Conservation (phyloP, 2,329 filamentous ascomycete genomes). For the Rutstroemia sp. region DNA sequence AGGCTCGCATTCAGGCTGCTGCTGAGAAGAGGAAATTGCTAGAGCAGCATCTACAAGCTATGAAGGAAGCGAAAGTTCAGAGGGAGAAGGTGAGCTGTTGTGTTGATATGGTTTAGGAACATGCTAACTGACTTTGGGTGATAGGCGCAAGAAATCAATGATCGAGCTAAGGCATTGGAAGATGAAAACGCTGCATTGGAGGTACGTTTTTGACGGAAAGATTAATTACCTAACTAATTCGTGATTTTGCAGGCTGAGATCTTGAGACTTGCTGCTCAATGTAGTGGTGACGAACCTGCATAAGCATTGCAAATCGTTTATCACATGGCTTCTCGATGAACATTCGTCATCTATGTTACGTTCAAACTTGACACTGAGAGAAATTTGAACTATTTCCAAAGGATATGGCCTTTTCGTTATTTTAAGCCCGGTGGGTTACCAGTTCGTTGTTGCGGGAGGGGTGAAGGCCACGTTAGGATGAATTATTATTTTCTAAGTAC, state of each 20-base stretch:
- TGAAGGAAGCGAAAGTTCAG: neutral
- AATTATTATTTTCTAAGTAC: too few species aligned
- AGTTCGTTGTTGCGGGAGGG: too few species aligned
- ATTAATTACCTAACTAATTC: neutral
- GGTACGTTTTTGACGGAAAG: neutral
- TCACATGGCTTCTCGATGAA: too few species aligned
- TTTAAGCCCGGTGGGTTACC: too few species aligned
- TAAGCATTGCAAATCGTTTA: too few species aligned
- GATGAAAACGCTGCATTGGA: slow-evolving; percentile 10
- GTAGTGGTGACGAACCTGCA: neutral
- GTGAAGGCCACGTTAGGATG: too few species aligned
- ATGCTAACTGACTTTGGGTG: neutral
- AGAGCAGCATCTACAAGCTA: slow-evolving; percentile 3
- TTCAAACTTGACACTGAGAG: too few species aligned
- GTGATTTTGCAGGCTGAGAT: neutral
- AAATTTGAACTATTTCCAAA: too few species aligned
- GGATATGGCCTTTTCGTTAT: too few species aligned
- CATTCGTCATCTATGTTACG: too few species aligned
- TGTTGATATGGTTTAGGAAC: neutral
- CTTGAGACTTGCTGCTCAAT: neutral
- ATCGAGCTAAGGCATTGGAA: slow-evolving; percentile 8
- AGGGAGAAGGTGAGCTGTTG: neutral
- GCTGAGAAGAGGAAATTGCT: slow-evolving; percentile 5
- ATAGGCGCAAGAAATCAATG: slow-evolving; percentile 3
- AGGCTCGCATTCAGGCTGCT: slow-evolving; percentile 5